A percentile compares a stretch with the other conserved stretches of the same genome.
Evolutionary conservation across 2,329 filamentous ascomycete genomes (phyloP).

Genomic region (Calonectria pteridis): DNA sequence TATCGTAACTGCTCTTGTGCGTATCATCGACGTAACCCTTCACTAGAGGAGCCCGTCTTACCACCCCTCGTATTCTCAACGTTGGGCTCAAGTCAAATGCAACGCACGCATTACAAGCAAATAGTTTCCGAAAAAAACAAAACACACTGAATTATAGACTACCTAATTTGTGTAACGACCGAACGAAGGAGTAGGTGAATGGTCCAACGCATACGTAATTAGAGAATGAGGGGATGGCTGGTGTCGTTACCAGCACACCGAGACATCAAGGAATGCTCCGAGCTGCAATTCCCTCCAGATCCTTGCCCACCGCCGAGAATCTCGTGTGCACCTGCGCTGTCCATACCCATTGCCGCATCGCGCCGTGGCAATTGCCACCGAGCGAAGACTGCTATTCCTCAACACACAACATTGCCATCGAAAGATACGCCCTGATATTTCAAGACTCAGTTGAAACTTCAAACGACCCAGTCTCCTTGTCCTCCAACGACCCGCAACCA

Average conservation of each 20-base stretch:
- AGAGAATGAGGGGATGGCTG: constrained; percentile 14
- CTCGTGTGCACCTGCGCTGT: background rate
- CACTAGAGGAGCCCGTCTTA: background rate
- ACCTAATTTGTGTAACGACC: constrained; percentile 38
- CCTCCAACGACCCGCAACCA: constrained; percentile 17
- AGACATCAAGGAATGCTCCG: background rate
- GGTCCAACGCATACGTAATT: constrained; percentile 12
- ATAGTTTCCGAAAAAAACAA: constrained; percentile 22
- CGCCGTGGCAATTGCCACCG: background rate
- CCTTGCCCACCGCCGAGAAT: background rate
- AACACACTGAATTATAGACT: constrained; percentile 43
- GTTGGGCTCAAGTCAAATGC: background rate
- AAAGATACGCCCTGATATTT: constrained; percentile 32
- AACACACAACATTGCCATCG: background rate
- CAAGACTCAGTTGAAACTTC: constrained; percentile 21
- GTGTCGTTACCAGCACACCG: constrained; percentile 11
- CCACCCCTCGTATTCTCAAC: background rate
- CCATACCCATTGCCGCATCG: background rate
- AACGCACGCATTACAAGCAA: background rate
- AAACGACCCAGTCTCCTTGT: constrained; percentile 8
- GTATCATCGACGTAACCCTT: background rate
- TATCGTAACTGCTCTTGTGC: background rate
- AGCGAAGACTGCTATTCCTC: background rate
- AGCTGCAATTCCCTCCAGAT: background rate
- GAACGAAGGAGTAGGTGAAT: constrained; percentile 32